Percentiles rank a stretch among this genome's conserved stretches.
These are phyloP conservation scores for Aureobasidium sp. DNA, from an alignment of 2,329 filamentous ascomycete genomes.

Conservation along the genomic window DNA sequence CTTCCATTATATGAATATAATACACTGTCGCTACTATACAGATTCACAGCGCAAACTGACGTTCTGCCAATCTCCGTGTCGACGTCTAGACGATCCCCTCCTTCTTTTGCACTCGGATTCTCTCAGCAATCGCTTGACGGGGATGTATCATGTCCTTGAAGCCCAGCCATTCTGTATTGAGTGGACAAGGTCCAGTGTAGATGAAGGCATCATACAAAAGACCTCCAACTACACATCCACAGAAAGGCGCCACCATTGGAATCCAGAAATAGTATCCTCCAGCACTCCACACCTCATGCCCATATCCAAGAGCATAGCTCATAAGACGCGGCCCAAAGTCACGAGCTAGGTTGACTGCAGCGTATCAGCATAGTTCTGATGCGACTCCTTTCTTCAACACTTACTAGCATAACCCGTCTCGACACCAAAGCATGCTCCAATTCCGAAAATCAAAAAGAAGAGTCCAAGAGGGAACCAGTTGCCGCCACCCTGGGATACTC, in stretches of 20 bases:
- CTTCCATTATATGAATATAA: not conserved
- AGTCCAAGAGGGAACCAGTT: conserved; percentile 49
- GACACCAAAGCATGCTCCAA: conserved; percentile 60
- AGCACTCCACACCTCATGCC: conserved; percentile 46
- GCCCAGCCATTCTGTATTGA: conserved; percentile 49
- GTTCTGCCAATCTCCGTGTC: not conserved
- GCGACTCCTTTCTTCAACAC: conserved; percentile 17
- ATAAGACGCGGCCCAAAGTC: conserved; percentile 64
- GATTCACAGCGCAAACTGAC: not conserved
- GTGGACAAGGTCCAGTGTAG: conserved; percentile 51
- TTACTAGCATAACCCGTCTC: conserved; percentile 53
- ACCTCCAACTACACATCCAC: conserved; percentile 53
- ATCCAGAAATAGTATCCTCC: conserved; percentile 47
- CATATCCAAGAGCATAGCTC: conserved; percentile 59
- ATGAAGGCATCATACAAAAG: conserved; percentile 59
- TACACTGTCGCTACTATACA: not conserved
- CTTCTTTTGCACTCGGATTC: conserved; percentile 19
- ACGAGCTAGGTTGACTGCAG: conserved; percentile 52
- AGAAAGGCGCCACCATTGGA: conserved; percentile 58
- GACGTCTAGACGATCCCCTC: conserved; percentile 21
- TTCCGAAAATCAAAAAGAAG: conserved; percentile 59
- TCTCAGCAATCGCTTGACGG: conserved; percentile 14
- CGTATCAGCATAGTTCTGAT: not conserved
- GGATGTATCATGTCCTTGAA: conserved; percentile 20
- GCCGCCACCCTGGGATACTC: conserved; percentile 20